Base-by-base conservation (phyloP, 306 rosid genomes). In the Vicia faba region DNA sequence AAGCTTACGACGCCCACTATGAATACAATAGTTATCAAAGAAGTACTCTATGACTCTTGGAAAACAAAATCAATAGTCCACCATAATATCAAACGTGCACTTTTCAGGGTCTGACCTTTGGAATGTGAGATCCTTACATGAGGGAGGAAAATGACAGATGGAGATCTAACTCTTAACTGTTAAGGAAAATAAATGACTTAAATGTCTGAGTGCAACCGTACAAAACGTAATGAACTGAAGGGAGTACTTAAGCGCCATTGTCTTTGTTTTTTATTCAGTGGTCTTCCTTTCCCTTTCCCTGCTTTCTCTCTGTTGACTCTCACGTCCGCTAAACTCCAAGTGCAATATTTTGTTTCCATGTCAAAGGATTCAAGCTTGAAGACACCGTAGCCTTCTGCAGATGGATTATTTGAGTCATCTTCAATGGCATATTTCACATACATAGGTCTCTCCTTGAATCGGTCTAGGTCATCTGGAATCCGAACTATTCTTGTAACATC, bases 221-320 rank as follows among this genome's bases (percentile, higher is more conserved):
- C 98, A 68, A 92, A 81, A 40, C 73, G 79, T 56, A 89, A 70
- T 33, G 95, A 84, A 45, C 86, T 84, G 56, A 92, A 92, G 41
- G 96, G 76, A 61, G 87, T 85, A 39, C 73, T 84, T 73, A 92
- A 73, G 61, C 87, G 87, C 95, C 95, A 92, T 33, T 89, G 91
- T 80, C 91, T 80, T 80, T 86, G 98, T 64, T 89, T 92, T 78
- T 84, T 92, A 82, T 68, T 92, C 56, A 92, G 84, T 14, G 96
- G 96, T 84, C 96, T 84, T 70, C 98, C 96, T 83, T 92, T 92
- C 61, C 98, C 96, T 83, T 92, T 92, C 61, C 98, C 98, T 16
- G 97, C 85, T 43, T 88, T 91, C 70, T 83, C 86, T 81, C 96
- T 84, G 72, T 92, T 92, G 67, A 75, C 67, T 80, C 78, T 87